These are phyloP conservation scores for Bimuria novae-zelandiae DNA, from an alignment of 2,329 filamentous ascomycete genomes.

Conservation along the genomic window DNA sequence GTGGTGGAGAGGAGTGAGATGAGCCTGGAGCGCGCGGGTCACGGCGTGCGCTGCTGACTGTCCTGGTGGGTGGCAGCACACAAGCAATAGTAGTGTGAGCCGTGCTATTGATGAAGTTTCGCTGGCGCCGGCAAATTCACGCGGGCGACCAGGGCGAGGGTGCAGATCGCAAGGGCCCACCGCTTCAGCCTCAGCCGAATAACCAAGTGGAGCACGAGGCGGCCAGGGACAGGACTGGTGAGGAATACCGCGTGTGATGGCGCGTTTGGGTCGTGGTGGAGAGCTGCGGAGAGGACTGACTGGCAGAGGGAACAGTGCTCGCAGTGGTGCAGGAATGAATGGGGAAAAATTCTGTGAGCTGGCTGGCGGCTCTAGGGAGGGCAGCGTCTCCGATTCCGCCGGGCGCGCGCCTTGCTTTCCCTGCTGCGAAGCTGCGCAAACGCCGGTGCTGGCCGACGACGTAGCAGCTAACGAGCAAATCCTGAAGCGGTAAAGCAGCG, in stretches of 20 bases:
- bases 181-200: constrained; percentile 45
- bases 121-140: constrained; percentile 37
- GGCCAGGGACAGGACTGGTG: constrained; percentile 28
- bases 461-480: constrained; percentile 3
- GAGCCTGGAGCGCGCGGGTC: constrained; percentile 8
- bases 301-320: constrained; percentile 19
- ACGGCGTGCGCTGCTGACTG: constrained; percentile 1
- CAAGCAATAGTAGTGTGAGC: constrained; percentile 10
- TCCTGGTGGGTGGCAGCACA: constrained; percentile 1
- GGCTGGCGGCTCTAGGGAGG: constrained; percentile 17
- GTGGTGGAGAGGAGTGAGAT: constrained; percentile 5
- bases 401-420: constrained; percentile 20
- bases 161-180: constrained; percentile 44
- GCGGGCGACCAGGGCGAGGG: constrained; percentile 38
- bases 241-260: too few species aligned
- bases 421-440: constrained; percentile 12
- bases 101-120: constrained; percentile 29
- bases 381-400: constrained; percentile 29
- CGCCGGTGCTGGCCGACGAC: constrained; percentile 21
- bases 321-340: constrained; percentile 12
- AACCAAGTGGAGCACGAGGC: constrained; percentile 44
- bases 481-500: constrained; percentile 15
- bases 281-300: constrained; percentile 20
- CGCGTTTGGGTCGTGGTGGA: not conserved
- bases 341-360: constrained; percentile 35